Conservation (phyloP, 257 asterid genomes). For the Cinchona pubescens region DNA sequence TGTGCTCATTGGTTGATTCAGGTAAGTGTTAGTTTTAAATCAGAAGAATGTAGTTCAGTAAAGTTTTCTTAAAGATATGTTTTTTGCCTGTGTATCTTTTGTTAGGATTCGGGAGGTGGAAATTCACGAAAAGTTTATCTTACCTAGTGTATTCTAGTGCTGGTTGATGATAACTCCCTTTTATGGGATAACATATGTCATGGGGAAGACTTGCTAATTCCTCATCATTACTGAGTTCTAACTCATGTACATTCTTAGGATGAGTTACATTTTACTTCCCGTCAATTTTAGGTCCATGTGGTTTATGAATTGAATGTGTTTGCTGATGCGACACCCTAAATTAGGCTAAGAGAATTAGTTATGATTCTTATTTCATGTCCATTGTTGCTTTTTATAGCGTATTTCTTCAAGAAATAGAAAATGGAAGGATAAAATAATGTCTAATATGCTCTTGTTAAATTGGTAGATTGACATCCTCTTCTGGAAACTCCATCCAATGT, state of each 20-base stretch:
- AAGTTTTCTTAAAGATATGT: background rate
- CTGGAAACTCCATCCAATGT: too few relatives aligned
- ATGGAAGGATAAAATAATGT: too few relatives aligned
- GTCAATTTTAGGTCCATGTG: too few relatives aligned
- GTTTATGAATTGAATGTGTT: too few relatives aligned
- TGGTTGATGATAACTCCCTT: too few relatives aligned
- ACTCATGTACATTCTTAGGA: background rate
- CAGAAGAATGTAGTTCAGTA: background rate
- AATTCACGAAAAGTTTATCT: too few relatives aligned
- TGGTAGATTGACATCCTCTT: background rate
- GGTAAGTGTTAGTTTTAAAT: constrained; percentile 28
- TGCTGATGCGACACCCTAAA: too few relatives aligned
- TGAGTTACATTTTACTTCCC: too few relatives aligned
- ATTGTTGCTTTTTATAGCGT: background rate
- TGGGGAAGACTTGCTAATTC: background rate
- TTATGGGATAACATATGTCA: too few relatives aligned
- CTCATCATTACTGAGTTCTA: background rate
- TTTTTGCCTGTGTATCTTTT: background rate
- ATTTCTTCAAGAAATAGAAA: too few relatives aligned
- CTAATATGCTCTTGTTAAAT: background rate
- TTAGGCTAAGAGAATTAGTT: too few relatives aligned
- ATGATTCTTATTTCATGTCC: background rate
- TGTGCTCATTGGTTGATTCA: constrained; percentile 86
- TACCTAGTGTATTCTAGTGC: too few relatives aligned
- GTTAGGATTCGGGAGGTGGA: background rate